Percentiles rank a stretch among this genome's conserved stretches.
Evolutionary conservation across 75 land plant species (phyloP).

Genomic region (Picea sitchensis): DNA sequence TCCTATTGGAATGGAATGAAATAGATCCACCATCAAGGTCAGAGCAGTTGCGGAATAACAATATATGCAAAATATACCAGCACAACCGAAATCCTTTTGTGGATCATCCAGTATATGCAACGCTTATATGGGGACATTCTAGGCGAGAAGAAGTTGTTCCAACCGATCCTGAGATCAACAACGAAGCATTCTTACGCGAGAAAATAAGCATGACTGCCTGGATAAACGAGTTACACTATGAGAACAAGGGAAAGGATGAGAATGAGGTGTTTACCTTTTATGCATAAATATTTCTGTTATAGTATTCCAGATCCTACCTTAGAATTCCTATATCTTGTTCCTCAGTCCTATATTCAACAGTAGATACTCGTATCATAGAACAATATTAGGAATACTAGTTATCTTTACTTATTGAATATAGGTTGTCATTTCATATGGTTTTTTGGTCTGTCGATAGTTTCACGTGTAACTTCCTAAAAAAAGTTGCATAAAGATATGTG

Average conservation of each 20-base stretch:
- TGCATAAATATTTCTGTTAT: background rate
- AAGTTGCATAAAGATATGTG: background rate
- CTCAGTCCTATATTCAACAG: too few relatives aligned
- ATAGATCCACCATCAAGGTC: slow-evolving; percentile 58
- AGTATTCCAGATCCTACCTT: background rate
- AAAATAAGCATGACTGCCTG: slow-evolving; percentile 11
- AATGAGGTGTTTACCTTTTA: slow-evolving; percentile 23
- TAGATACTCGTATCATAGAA: background rate
- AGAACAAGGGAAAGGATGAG: slow-evolving; percentile 27
- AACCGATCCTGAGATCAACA: background rate
- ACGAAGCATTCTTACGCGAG: background rate
- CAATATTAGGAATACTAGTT: background rate
- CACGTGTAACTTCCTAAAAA: background rate
- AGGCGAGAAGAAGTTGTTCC: background rate
- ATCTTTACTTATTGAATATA: background rate
- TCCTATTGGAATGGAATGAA: slow-evolving; percentile 59
- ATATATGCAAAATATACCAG: slow-evolving; percentile 60
- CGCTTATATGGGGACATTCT: slow-evolving; percentile 44
- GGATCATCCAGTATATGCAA: slow-evolving; percentile 82
- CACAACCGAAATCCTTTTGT: slow-evolving; percentile 77
- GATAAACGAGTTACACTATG: slow-evolving; percentile 37
- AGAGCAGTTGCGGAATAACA: slow-evolving; percentile 51
- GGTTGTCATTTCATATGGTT: background rate
- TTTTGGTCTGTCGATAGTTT: background rate
- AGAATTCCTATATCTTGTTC: background rate